These are phyloP conservation scores for Tremellales sp. DNA, from an alignment of 1,284 basidiomycete genomes.

Conservation along the genomic window DNA sequence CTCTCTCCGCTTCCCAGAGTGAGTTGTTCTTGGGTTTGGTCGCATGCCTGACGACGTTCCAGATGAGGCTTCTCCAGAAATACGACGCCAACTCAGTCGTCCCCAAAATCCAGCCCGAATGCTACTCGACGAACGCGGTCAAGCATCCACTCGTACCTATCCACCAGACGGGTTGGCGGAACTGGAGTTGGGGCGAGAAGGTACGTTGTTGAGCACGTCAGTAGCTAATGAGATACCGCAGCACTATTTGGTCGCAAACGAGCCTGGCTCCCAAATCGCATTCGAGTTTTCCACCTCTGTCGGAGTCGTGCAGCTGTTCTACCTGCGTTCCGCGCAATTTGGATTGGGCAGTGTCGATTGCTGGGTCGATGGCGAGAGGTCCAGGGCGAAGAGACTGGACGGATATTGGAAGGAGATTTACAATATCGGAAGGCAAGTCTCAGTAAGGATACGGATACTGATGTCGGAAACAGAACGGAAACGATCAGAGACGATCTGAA, in stretches of 20 bases:
- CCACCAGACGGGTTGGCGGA: conserved; percentile 32
- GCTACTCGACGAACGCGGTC: conserved; percentile 30
- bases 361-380: conserved; percentile 37
- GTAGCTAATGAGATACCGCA: conserved; percentile 6
- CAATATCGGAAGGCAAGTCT: conserved; percentile 32
- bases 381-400: conserved; percentile 20
- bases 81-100: conserved; percentile 19
- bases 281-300: conserved; percentile 32
- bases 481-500: conserved; percentile 28
- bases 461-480: conserved; percentile 12
- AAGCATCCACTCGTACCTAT: conserved; percentile 28
- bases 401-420: conserved; percentile 34
- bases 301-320: conserved; percentile 36
- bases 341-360: conserved; percentile 35
- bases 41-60: conserved; percentile 2
- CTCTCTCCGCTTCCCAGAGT: conserved; percentile 27
- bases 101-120: conserved; percentile 27
- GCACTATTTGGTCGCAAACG: conserved; percentile 38
- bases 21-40: too few relatives aligned
- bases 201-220: conserved; percentile 15
- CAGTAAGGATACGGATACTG: background rate
- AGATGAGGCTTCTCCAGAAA: conserved; percentile 28
- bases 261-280: conserved; percentile 34
- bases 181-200: conserved; percentile 41
- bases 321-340: conserved; percentile 33